phyloP scores from a whole-genome alignment of 805 yeast species.

The Candida saitoana region DNA sequence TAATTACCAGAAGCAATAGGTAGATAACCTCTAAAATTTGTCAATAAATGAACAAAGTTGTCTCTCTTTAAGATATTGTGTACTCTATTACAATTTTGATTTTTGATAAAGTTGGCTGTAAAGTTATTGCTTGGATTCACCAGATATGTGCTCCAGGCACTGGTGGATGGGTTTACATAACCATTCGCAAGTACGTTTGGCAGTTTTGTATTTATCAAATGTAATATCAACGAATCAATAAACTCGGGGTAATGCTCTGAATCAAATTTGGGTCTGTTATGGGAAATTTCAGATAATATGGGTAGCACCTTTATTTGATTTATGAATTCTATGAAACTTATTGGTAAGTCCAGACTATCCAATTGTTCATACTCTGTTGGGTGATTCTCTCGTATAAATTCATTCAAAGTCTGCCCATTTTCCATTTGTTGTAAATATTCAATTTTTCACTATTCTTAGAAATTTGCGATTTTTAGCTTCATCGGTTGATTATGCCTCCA shows the following conservation, averaged over 20 bases:
- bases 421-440: too few species aligned
- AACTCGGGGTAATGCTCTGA: conserved; percentile 1
- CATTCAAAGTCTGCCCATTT: not conserved
- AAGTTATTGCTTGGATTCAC: conserved; percentile 30
- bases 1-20: conserved; percentile 9
- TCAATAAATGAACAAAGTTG: conserved; percentile 36
- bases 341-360: not conserved
- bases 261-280: not conserved
- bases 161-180: conserved; percentile 32
- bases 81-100: conserved; percentile 41
- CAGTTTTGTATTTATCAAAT: conserved; percentile 1
- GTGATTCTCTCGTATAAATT: not conserved
- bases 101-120: conserved; percentile 38
- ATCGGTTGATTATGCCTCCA: conserved; percentile 1
- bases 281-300: not conserved
- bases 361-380: not conserved
- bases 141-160: conserved; percentile 24
- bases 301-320: not conserved
- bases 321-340: conserved; percentile 1
- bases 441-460: too few species aligned
- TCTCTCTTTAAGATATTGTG: conserved; percentile 36
- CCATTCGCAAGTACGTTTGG: conserved; percentile 43
- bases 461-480: too few species aligned
- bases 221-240: conserved; percentile 1
- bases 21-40: conserved; percentile 30